Percentiles rank a stretch among this genome's conserved stretches.
Evolutionary conservation across 1,284 basidiomycete species (phyloP).

Genomic region (Vanrija sp.): DNA sequence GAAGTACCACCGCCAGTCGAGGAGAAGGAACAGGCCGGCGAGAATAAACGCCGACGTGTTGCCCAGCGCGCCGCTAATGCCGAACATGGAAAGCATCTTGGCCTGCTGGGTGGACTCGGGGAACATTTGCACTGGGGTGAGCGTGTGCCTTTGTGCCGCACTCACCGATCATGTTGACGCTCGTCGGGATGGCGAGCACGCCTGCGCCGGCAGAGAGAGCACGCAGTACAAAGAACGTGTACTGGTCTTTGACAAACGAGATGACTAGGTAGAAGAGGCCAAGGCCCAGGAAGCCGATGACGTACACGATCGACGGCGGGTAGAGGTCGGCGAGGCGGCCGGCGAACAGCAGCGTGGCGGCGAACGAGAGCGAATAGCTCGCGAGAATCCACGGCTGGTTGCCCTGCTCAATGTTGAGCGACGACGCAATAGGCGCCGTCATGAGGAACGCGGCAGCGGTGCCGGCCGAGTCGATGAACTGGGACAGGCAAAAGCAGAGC

Average conservation of each 20-base stretch:
- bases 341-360: constrained; percentile 36
- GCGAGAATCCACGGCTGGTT: constrained; percentile 15
- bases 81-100: constrained; percentile 43
- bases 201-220: constrained; percentile 40
- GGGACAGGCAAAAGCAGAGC: constrained; percentile 12
- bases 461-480: constrained; percentile 41
- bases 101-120: constrained; percentile 38
- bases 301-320: constrained; percentile 39
- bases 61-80: constrained; percentile 40
- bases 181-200: constrained; percentile 41
- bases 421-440: constrained; percentile 37
- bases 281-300: constrained; percentile 40
- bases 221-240: constrained; percentile 45
- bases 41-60: constrained; percentile 29
- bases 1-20: constrained; percentile 48
- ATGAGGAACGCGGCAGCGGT: constrained; percentile 42
- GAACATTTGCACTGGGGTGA: constrained; percentile 35
- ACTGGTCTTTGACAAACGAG: constrained; percentile 42
- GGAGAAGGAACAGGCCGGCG: constrained; percentile 43
- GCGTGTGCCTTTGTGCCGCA: no score
- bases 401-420: constrained; percentile 28
- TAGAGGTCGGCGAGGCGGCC: constrained; percentile 44
- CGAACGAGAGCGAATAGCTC: constrained; percentile 27
- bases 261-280: constrained; percentile 44
- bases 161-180: constrained; percentile 41